These are phyloP conservation scores for Arabidopsis hybrid DNA, from an alignment of 441 rosid species.

Conservation along the genomic window DNA sequence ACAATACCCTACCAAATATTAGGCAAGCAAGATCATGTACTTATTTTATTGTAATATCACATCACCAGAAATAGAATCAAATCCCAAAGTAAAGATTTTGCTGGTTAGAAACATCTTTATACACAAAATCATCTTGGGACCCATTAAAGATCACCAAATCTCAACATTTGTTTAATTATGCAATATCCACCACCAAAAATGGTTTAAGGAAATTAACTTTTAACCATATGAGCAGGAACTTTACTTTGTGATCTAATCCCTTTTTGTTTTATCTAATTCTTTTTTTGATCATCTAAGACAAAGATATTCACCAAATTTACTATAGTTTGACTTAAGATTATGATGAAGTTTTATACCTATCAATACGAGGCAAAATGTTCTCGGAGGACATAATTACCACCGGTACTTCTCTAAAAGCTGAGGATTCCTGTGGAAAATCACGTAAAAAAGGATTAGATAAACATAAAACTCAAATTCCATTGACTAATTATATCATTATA, in stretches of 20 bases:
- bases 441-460: slow-evolving; percentile 4
- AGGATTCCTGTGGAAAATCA: slow-evolving; percentile 64
- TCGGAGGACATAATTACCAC: slow-evolving; percentile 97
- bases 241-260: background rate
- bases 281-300: background rate
- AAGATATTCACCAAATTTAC: no score
- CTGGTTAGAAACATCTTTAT: slow-evolving; percentile 30
- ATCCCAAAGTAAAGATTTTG: slow-evolving; percentile 29
- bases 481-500: background rate
- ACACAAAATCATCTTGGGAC: slow-evolving; percentile 42
- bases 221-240: background rate
- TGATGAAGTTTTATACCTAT: slow-evolving; percentile 55
- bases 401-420: slow-evolving; percentile 75
- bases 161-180: slow-evolving; percentile 26
- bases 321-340: no score
- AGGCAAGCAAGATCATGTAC: slow-evolving; percentile 28
- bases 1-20: slow-evolving; percentile 44
- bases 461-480: background rate
- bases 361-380: slow-evolving; percentile 77
- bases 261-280: background rate
- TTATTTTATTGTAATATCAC: slow-evolving; percentile 22
- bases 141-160: slow-evolving; percentile 39
- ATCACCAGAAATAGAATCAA: slow-evolving; percentile 43
- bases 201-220: background rate
- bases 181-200: slow-evolving; percentile 4